A percentile compares a stretch with the other conserved stretches of the same genome.
Evolutionary conservation across 306 rosid species (phyloP).

Genomic region (Quercus alba): DNA sequence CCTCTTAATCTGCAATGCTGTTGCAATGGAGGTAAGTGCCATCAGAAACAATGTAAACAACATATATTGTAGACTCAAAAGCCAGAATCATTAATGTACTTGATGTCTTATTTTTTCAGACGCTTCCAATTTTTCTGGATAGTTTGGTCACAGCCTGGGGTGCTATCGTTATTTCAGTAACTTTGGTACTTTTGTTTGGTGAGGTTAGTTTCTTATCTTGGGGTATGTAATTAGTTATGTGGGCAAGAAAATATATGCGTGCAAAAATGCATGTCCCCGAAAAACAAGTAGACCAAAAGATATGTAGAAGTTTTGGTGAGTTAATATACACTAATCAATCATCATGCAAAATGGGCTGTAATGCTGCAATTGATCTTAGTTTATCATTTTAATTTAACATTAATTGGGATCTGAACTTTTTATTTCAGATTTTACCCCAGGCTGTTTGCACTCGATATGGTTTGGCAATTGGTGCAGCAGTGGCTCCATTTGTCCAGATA

Average conservation of each 20-base stretch:
- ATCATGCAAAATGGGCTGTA: background rate
- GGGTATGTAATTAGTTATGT: background rate
- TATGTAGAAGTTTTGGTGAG: background rate
- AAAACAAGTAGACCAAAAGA: background rate
- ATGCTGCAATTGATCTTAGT: background rate
- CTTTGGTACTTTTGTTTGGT: conserved; percentile 89
- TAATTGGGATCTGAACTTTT: background rate
- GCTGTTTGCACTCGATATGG: conserved; percentile 88
- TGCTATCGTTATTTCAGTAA: conserved; percentile 80
- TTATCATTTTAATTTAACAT: conserved; percentile 11
- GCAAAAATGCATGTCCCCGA: background rate
- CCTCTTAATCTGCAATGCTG: conserved; percentile 88
- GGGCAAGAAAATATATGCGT: background rate
- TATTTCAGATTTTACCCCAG: conserved; percentile 79
- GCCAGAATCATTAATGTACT: background rate
- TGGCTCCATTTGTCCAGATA: conserved; percentile 78
- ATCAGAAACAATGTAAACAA: background rate
- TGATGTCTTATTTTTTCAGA: conserved; percentile 33
- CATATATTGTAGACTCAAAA: background rate
- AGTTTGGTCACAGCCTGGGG: conserved; percentile 67
- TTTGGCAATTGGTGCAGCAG: conserved; percentile 75
- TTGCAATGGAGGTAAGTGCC: conserved; percentile 83
- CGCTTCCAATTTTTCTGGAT: conserved; percentile 94
- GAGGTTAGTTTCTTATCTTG: conserved; percentile 54
- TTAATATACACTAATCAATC: no score